A percentile compares a stretch with the other conserved stretches of the same genome.
These are phyloP conservation scores for Mytilinidion resinicola DNA, from an alignment of 495 filamentous ascomycete species.

Conservation along the genomic window DNA sequence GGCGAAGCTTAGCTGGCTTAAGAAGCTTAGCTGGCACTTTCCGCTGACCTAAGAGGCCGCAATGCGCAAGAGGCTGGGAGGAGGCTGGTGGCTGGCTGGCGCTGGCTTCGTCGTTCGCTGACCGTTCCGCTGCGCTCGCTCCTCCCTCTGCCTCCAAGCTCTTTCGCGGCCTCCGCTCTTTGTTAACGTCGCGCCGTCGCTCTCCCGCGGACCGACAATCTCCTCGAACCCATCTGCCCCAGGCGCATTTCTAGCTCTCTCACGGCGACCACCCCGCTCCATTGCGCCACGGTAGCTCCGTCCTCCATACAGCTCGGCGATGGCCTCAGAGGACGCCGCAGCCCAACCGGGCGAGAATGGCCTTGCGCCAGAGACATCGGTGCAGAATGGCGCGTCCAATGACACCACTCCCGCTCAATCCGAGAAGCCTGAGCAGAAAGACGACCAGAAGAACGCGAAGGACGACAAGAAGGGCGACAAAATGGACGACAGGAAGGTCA, in stretches of 20 bases:
- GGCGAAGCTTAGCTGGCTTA: too few species aligned
- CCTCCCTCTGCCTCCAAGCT: too few species aligned
- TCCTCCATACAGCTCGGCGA: too few species aligned
- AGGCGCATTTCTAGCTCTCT: not conserved
- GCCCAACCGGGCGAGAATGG: not conserved
- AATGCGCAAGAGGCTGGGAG: too few species aligned
- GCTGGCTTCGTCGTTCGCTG: too few species aligned
- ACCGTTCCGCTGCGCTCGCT: too few species aligned
- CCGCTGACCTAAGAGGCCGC: too few species aligned
- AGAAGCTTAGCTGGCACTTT: too few species aligned
- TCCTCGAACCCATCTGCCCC: not conserved
- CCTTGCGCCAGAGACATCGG: not conserved
- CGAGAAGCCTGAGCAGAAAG: not conserved
- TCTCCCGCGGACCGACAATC: not conserved
- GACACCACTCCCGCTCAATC: not conserved
- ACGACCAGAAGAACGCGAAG: conserved; percentile 9
- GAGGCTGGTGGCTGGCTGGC: too few species aligned
- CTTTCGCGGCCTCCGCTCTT: not conserved
- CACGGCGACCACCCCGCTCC: not conserved
- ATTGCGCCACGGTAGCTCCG: too few species aligned
- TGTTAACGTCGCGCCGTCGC: not conserved
- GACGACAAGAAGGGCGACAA: conserved; percentile 20
- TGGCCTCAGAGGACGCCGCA: not conserved
- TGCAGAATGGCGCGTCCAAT: not conserved
- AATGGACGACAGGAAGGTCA: conserved; percentile 10